Evolutionary conservation across 2,329 filamentous ascomycete species (phyloP), one percentile per base, ranked within the genome.

Genomic region (Neonectria punicea): DNA sequence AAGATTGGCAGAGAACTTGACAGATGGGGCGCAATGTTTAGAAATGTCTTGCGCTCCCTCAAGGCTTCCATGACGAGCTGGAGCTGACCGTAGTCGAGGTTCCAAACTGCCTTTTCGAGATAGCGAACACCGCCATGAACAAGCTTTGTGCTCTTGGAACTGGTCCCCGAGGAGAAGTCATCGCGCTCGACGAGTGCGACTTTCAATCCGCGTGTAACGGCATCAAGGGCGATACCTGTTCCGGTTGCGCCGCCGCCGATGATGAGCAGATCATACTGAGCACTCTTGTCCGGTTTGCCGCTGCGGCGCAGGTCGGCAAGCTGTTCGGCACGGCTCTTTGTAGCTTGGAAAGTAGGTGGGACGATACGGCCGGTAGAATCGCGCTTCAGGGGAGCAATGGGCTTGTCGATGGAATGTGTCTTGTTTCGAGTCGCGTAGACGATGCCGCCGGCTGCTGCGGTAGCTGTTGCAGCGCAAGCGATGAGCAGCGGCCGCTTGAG

Each of bases 51-150:
- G 75, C 92, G 89, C 83, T 96, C 92, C 70, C 92, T 90, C 57
- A 96, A 86, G 41, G 92, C 92, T 80, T 95, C 92, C 78, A 90
- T 91, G 73, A 96, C 92, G 51, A 96, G 86, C 76, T 90, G 84
- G 76, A 93, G 92, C 86, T 96, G 92, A 71, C 90, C 90, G 78
- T 94, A 94, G 79, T 96, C 92, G 73, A 95, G 83, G 77, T 94
- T 92, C 90, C 90, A 93, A 54, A 96, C 89, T 59, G 92, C 92
- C 83, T 96, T 96, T 79, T 96, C 93, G 63, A 96, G 84, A 77
- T 95, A 96, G 70, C 92, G 88, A 65, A 96, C 93, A 75, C 92
- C 92, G 71, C 92, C 92, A 80, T 96, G 92, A 18, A 96, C 93
- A 58, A 96, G 85, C 81, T 96, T 96, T 53, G 92, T 96, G 81